phyloP scores from a whole-genome alignment of 2,329 filamentous ascomycete species.

The Talaromyces sp. region DNA sequence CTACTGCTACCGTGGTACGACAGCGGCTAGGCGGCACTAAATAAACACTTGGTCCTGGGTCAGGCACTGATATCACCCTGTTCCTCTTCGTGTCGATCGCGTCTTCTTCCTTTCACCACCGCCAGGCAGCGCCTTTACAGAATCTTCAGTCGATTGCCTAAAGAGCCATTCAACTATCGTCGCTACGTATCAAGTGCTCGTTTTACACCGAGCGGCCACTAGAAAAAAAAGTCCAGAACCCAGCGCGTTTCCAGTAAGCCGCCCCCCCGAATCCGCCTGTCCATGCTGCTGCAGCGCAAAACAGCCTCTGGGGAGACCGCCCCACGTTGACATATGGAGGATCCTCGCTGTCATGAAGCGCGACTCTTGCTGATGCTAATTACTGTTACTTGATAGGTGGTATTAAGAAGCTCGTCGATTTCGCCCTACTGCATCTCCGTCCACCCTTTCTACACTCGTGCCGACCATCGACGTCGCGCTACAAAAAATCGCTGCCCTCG shows the following conservation, averaged over 20 bases:
- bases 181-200: background rate
- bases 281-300: background rate
- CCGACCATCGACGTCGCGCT: background rate
- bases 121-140: background rate
- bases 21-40: background rate
- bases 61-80: background rate
- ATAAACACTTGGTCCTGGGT: background rate
- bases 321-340: background rate
- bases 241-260: background rate
- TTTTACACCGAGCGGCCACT: background rate
- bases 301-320: background rate
- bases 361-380: background rate
- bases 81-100: background rate
- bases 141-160: background rate
- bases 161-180: background rate
- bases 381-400: background rate
- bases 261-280: background rate
- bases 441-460: background rate
- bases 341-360: background rate
- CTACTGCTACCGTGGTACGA: background rate
- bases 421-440: background rate
- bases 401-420: background rate
- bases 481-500: background rate
- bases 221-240: background rate
- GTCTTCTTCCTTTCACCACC: background rate